phyloP scores from a whole-genome alignment of 2,329 filamentous ascomycete species.

The Daldinia eschscholtzii region DNA sequence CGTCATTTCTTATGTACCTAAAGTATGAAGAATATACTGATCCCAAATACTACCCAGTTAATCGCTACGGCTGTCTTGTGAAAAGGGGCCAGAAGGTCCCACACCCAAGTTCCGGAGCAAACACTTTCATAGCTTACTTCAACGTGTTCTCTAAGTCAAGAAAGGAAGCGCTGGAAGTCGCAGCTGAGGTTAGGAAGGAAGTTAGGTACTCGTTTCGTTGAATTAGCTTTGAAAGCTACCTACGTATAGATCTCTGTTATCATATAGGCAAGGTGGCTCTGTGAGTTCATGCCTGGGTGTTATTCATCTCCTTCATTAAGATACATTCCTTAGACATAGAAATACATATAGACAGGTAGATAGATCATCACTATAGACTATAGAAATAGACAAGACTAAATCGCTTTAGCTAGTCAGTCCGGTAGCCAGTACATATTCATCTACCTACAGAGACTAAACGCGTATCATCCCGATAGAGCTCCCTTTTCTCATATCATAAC shows the following conservation, averaged over 20 bases:
- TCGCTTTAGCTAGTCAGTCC: not conserved
- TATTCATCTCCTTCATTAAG: not conserved
- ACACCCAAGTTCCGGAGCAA: slow-evolving; percentile 47
- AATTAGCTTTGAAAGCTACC: slow-evolving; percentile 5
- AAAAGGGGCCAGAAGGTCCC: slow-evolving; percentile 49
- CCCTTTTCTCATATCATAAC: too few species aligned
- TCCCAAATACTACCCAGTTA: slow-evolving; percentile 28
- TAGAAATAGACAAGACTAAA: not conserved
- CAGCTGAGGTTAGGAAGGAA: slow-evolving; percentile 43
- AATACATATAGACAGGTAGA: not conserved
- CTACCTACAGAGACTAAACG: not conserved
- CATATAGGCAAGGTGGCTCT: not conserved
- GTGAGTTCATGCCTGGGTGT: not conserved
- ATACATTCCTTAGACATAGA: not conserved
- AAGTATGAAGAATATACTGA: slow-evolving; percentile 19
- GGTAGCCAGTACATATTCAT: not conserved
- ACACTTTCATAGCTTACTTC: slow-evolving; percentile 51
- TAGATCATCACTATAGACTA: not conserved
- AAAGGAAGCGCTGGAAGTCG: slow-evolving; percentile 44
- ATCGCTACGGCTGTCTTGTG: slow-evolving; percentile 46
- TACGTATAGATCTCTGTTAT: not conserved
- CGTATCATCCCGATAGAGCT: not conserved
- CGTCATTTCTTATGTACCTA: not conserved
- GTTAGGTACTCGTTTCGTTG: slow-evolving; percentile 46
- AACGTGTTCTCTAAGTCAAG: slow-evolving; percentile 50